Percentiles rank a stretch among this genome's conserved stretches.
Evolutionary conservation across 2,329 filamentous ascomycete genomes (phyloP).

Genomic region (Cladosporium sphaerospermum): DNA sequence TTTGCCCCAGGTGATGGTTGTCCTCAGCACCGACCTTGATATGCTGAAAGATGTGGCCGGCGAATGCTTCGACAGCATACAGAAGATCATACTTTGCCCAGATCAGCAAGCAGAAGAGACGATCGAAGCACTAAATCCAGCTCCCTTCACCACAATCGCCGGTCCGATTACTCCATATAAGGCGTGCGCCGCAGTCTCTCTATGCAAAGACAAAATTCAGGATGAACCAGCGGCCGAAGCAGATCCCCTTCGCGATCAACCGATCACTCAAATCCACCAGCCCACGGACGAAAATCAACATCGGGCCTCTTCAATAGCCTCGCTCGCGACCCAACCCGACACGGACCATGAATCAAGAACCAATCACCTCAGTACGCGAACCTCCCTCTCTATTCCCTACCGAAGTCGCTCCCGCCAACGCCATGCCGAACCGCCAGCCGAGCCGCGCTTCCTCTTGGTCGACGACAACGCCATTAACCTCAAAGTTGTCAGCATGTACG

Average conservation of each 20-base stretch:
- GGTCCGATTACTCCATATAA: slow-evolving; percentile 4
- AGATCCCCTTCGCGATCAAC: background rate
- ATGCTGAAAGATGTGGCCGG: background rate
- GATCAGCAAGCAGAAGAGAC: background rate
- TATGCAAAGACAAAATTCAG: background rate
- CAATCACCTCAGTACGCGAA: background rate
- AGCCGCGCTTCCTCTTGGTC: slow-evolving; percentile 15
- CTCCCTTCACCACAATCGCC: background rate
- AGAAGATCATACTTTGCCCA: slow-evolving; percentile 1
- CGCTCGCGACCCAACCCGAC: background rate
- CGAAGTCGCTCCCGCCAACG: background rate
- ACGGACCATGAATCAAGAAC: background rate
- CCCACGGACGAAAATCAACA: background rate
- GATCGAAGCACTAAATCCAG: background rate
- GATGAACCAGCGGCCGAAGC: background rate
- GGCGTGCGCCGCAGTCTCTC: background rate
- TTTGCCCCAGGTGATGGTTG: background rate
- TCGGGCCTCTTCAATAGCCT: background rate
- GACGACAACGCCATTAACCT: slow-evolving; percentile 22
- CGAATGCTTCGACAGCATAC: background rate
- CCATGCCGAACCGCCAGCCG: background rate
- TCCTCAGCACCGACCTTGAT: background rate
- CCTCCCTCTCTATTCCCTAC: background rate
- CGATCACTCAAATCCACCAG: too few species aligned
- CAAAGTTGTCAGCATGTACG: slow-evolving; percentile 14